Evolutionary conservation across 1,284 basidiomycete genomes (phyloP), one percentile per base, ranked within the genome.

Genomic region (Wallemia hederae): DNA sequence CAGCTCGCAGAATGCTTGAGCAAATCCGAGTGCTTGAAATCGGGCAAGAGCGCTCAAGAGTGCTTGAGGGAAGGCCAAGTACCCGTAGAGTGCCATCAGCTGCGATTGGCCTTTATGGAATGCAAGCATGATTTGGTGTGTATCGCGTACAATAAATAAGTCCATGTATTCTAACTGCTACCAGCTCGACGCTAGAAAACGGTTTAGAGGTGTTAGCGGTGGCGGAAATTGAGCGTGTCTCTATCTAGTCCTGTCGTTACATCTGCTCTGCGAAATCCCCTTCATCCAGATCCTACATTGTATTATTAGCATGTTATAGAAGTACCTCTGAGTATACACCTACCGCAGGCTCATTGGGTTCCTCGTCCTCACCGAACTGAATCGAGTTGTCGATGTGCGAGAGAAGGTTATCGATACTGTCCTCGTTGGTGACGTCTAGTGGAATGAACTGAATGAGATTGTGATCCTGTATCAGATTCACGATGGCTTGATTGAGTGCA

Each of bases 331-430:
- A 59, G 28, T 27, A 26, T 39, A 56, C 29, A 62, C 31, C 27
- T 24, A 56, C 27, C 14, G 49, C 28, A 24, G 28, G 83, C 78
- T 86, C 84, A 73, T 82, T 85, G 24, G 87, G 88, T 68, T 91
- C 87, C 68, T 91, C 87, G 63, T 89, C 85, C 73, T 91, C 87
- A 57, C 87, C 88, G 66, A 91, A 96, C 70, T 96, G 91, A 80
- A 97, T 87, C 63, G 88, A 83, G 67, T 91, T 91, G 73, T 99
- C 94, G 62, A 99, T 85, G 70, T 97, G 90, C 68, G 87, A 90
- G 59, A 98, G 76, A 15, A 97, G 81, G 1, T 80, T 82, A 67
- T 88, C 86, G 59, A 99, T 76, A 9, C 86, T 90, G 66, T 96
- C 89, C 60, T 91, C 80, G 63, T 81, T 80, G 1, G 87, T 83